Evolutionary conservation across 768 basidiomycete species (phyloP).

Genomic region (Auricularia sp.): DNA sequence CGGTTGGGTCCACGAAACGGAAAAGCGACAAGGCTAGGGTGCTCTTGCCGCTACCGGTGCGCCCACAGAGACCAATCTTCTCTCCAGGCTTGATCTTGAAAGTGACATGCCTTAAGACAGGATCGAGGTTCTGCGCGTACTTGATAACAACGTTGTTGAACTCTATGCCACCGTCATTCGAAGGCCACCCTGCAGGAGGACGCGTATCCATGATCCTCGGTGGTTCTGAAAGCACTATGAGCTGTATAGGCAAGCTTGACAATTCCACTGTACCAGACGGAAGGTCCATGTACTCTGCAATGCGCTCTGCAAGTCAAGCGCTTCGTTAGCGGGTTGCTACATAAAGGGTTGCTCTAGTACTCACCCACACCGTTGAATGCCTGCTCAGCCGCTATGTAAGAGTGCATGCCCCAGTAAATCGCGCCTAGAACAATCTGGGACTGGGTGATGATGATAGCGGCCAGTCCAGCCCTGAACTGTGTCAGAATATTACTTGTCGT

Average conservation of each 20-base stretch:
- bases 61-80: slow-evolving; percentile 55
- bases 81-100: slow-evolving; percentile 51
- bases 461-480: slow-evolving; percentile 13
- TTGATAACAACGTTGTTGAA: slow-evolving; percentile 50
- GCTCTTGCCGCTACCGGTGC: slow-evolving; percentile 3
- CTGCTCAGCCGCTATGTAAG: neutral
- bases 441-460: slow-evolving; percentile 20
- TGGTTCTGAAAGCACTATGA: slow-evolving; percentile 35
- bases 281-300: slow-evolving; percentile 58
- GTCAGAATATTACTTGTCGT: neutral
- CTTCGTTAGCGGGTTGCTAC: no score
- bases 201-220: slow-evolving; percentile 46
- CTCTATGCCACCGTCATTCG: slow-evolving; percentile 36
- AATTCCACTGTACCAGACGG: slow-evolving; percentile 20
- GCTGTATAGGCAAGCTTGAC: no score
- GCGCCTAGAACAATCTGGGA: slow-evolving; percentile 1
- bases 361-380: neutral
- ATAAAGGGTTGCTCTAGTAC: neutral
- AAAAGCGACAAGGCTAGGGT: slow-evolving; percentile 23
- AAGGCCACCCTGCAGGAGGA: slow-evolving; percentile 69
- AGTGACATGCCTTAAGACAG: slow-evolving; percentile 46
- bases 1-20: slow-evolving; percentile 23
- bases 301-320: slow-evolving; percentile 44
- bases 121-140: slow-evolving; percentile 53
- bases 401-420: neutral